Base-by-base conservation (phyloP, 805 yeast species). In the Saturnispora sanitii region DNA sequence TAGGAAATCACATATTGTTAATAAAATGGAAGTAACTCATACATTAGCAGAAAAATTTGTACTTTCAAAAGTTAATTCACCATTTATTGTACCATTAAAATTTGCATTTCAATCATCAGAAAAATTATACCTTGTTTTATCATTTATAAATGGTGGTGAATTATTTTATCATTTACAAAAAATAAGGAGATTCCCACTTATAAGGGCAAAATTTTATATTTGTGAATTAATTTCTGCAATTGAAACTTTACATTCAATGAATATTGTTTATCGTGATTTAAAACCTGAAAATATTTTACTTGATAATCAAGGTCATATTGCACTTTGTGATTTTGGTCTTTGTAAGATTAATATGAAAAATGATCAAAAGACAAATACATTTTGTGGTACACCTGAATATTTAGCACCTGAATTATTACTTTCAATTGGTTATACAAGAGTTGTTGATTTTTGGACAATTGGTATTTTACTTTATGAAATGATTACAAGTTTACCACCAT, bases 381-480 rank as follows among this genome's bases (percentile, higher is more conserved):
- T 92, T 59, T 92, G 98, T 63, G 98, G 98, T 31, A 92, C 98
- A 0, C 97, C 97, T 1, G 97, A 92, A 62, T 92, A 92, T 61
- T 68, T 92, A 50, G 96, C 97, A 1, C 98, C 98, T 1, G 98
- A 92, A 62, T 67, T 92, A 50, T 66, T 92, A 37, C 67, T 87
- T 52, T 92, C 94, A 37, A 87, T 84, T 57, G 97, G 97, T 2
- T 92, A 92, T 61, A 87, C 97, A 2, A 79, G 95, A 59, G 82
- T 82, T 8, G 97, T 92, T 18, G 98, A 92, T 62, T 92, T 96
- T 90, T 92, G 98, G 98, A 92, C 98, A 1, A 68, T 92, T 51
- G 98, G 98, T 32, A 88, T 90, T 15, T 68, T 92, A 40, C 67
- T 92, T 34, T 92, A 86, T 58, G 98, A 90, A 57, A 92, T 92